These are phyloP conservation scores for Castanospermum australe DNA, from an alignment of 306 rosid genomes.

Conservation along the genomic window DNA sequence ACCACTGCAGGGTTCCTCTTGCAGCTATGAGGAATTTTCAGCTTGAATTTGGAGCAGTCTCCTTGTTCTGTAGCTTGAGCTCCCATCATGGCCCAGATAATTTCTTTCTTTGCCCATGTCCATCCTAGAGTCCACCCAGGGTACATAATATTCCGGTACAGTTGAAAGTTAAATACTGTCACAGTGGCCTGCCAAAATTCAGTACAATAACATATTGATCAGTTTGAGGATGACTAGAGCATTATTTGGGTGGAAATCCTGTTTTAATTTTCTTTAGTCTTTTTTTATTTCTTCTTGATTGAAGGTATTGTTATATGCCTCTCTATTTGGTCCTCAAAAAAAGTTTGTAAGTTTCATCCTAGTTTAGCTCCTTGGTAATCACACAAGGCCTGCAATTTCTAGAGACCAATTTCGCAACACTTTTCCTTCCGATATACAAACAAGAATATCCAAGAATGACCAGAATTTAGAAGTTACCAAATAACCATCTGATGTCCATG, in stretches of 20 bases:
- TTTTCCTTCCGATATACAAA: neutral
- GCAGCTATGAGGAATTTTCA: conserved; percentile 68
- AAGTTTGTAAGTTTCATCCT: neutral
- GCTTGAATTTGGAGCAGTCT: conserved; percentile 71
- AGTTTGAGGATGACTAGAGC: neutral
- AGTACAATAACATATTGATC: neutral
- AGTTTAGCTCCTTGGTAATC: neutral
- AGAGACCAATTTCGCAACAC: too few species aligned
- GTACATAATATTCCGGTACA: conserved; percentile 57
- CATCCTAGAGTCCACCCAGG: conserved; percentile 84
- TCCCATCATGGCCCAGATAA: conserved; percentile 72
- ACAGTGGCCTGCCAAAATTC: conserved; percentile 63
- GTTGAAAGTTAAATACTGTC: conserved; percentile 74
- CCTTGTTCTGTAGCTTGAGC: conserved; percentile 90
- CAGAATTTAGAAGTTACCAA: conserved; percentile 36
- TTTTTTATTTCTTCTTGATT: too few species aligned
- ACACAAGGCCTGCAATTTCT: neutral
- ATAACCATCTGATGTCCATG: conserved; percentile 72
- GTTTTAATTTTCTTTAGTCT: neutral
- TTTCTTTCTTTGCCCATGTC: conserved; percentile 81
- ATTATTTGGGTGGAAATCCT: neutral
- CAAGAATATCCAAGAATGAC: neutral
- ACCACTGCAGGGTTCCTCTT: conserved; percentile 63
- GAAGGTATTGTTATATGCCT: too few species aligned
- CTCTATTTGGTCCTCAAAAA: neutral